These are phyloP conservation scores for Zygoascus tannicola DNA, from an alignment of 805 yeast genomes.

Conservation along the genomic window DNA sequence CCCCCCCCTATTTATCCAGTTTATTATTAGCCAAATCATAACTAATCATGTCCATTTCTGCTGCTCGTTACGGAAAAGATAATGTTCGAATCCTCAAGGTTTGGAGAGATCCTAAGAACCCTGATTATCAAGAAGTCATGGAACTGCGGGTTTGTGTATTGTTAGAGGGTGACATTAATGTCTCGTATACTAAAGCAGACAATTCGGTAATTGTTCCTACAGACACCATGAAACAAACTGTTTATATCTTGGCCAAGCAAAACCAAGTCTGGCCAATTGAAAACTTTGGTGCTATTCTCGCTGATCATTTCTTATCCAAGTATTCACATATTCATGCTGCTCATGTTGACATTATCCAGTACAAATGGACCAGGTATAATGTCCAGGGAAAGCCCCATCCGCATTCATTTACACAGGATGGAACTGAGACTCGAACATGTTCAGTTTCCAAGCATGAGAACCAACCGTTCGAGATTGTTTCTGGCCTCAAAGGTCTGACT, in stretches of 20 bases:
- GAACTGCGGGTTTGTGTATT: slow-evolving; percentile 76
- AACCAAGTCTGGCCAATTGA: slow-evolving; percentile 86
- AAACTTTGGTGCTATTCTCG: slow-evolving; percentile 77
- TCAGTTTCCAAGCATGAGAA: slow-evolving; percentile 22
- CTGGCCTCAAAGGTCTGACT: slow-evolving; percentile 69
- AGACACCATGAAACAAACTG: slow-evolving; percentile 86
- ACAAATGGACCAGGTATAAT: slow-evolving; percentile 67
- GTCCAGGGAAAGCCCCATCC: slow-evolving; percentile 70
- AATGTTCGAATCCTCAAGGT: slow-evolving; percentile 89
- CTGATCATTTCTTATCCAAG: slow-evolving; percentile 67
- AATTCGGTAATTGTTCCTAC: slow-evolving; percentile 88
- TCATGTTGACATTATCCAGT: slow-evolving; percentile 57
- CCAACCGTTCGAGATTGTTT: slow-evolving; percentile 45
- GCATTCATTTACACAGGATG: slow-evolving; percentile 80
- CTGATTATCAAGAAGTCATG: slow-evolving; percentile 66
- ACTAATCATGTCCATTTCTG: slow-evolving; percentile 5
- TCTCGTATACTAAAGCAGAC: slow-evolving; percentile 80
- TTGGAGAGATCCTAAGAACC: slow-evolving; percentile 64
- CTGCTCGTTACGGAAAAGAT: slow-evolving; percentile 79
- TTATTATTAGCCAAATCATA: neutral
- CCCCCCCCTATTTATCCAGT: neutral
- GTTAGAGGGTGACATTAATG: slow-evolving; percentile 69
- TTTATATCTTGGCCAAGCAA: slow-evolving; percentile 71
- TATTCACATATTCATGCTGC: slow-evolving; percentile 71
- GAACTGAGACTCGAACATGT: slow-evolving; percentile 66